phyloP scores from a whole-genome alignment of 805 yeast genomes.

The Kluyveromyces siamensis region DNA sequence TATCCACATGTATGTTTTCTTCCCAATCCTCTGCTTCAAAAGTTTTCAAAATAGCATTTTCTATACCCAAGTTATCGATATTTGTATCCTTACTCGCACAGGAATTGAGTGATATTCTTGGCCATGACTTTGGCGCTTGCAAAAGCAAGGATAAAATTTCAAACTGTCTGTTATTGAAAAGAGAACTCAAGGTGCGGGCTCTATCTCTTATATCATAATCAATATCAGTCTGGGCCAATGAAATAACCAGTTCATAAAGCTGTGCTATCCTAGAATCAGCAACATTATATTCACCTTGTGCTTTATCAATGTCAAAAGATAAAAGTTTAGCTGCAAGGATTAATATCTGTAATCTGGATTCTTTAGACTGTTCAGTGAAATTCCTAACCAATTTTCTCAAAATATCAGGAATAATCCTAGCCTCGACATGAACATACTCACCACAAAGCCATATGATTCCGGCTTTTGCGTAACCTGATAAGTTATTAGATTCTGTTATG shows the following conservation, averaged over 20 bases:
- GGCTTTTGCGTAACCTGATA: constrained; percentile 53
- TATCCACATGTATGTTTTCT: constrained; percentile 7
- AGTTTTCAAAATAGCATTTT: constrained; percentile 17
- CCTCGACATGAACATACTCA: constrained; percentile 48
- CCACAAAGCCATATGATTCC: constrained; percentile 89
- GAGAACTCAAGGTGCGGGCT: constrained; percentile 61
- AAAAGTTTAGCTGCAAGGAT: constrained; percentile 65
- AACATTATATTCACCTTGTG: constrained; percentile 24
- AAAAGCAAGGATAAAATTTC: constrained; percentile 61
- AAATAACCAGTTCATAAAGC: constrained; percentile 53
- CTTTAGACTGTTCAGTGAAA: constrained; percentile 46
- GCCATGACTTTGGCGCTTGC: constrained; percentile 70
- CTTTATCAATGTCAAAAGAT: constrained; percentile 43
- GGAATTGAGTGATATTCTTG: constrained; percentile 21
- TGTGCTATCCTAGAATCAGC: constrained; percentile 31
- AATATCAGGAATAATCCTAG: constrained; percentile 64
- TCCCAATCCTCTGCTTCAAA: constrained; percentile 38
- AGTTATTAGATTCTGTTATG: constrained; percentile 15
- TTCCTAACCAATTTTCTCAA: constrained; percentile 46
- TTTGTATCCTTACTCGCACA: constrained; percentile 7
- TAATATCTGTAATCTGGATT: constrained; percentile 62
- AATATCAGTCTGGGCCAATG: constrained; percentile 63
- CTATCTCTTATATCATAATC: constrained; percentile 76
- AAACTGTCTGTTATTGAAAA: constrained; percentile 43
- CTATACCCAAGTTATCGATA: constrained; percentile 14